Evolutionary conservation across 2,329 filamentous ascomycete genomes (phyloP).

Genomic region (Sphaceloma murrayae): DNA sequence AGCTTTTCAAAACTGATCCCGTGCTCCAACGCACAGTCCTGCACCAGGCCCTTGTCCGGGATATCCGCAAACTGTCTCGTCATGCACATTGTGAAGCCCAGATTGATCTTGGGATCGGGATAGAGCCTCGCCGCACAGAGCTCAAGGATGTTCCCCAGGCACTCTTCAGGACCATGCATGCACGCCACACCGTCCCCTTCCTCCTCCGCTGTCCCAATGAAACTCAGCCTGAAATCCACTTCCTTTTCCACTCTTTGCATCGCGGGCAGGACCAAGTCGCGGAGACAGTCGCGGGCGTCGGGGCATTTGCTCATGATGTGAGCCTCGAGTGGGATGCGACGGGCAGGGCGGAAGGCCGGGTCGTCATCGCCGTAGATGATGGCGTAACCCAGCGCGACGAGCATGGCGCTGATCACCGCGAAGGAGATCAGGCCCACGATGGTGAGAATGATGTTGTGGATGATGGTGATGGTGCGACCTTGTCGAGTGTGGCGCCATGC

Average conservation of each 20-base stretch:
- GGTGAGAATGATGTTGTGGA: constrained; percentile 26
- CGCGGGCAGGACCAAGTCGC: constrained; percentile 68
- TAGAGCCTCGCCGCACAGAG: constrained; percentile 80
- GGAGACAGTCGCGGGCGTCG: constrained; percentile 75
- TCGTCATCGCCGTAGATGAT: constrained; percentile 23
- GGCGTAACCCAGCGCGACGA: constrained; percentile 22
- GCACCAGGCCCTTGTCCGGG: constrained; percentile 65
- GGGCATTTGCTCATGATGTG: constrained; percentile 96
- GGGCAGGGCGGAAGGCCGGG: constrained; percentile 16
- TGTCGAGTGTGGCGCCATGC: constrained; percentile 27
- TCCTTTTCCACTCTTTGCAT: constrained; percentile 77
- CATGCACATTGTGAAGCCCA: constrained; percentile 91
- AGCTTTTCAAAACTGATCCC: constrained; percentile 73
- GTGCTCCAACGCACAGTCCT: constrained; percentile 84
- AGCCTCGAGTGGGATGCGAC: constrained; percentile 68
- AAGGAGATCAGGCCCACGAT: constrained; percentile 24
- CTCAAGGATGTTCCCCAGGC: constrained; percentile 87
- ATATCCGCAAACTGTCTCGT: constrained; percentile 66
- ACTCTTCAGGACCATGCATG: constrained; percentile 82
- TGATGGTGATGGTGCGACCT: constrained; percentile 23
- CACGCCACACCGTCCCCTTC: constrained; percentile 76
- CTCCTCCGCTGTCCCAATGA: constrained; percentile 66
- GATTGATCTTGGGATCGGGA: constrained; percentile 73
- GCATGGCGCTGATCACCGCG: constrained; percentile 22
- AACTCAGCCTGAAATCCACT: constrained; percentile 84